Evolutionary conservation across 2,329 filamentous ascomycete genomes (phyloP).

Genomic region (Aspergillus sp.): DNA sequence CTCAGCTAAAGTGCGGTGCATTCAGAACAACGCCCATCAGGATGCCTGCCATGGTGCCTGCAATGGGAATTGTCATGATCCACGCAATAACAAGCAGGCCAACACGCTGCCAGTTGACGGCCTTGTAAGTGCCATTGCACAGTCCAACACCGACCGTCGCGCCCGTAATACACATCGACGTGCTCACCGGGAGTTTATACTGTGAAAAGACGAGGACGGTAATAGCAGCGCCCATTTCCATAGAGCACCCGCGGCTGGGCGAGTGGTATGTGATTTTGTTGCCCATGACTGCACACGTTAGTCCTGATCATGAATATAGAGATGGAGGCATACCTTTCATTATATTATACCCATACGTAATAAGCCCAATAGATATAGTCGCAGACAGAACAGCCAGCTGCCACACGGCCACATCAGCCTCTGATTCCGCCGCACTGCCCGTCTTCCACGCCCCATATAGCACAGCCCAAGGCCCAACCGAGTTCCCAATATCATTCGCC

Average conservation of each 20-base stretch:
- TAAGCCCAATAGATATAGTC: slow-evolving; percentile 65
- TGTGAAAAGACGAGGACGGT: slow-evolving; percentile 76
- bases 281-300: slow-evolving; percentile 63
- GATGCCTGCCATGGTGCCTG: slow-evolving; percentile 56
- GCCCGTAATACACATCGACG: slow-evolving; percentile 77
- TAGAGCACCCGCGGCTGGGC: slow-evolving; percentile 61
- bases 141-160: slow-evolving; percentile 76
- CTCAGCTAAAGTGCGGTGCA: slow-evolving; percentile 54
- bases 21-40: slow-evolving; percentile 59
- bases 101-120: slow-evolving; percentile 75
- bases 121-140: slow-evolving; percentile 70
- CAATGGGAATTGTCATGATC: slow-evolving; percentile 65
- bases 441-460: slow-evolving; percentile 69
- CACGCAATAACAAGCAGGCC: slow-evolving; percentile 66
- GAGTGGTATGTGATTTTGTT: slow-evolving; percentile 76
- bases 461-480: slow-evolving; percentile 67
- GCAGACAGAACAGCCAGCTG: slow-evolving; percentile 69
- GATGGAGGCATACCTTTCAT: slow-evolving; percentile 66
- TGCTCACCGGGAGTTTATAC: slow-evolving; percentile 73
- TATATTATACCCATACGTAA: slow-evolving; percentile 80
- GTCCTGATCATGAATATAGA: not conserved
- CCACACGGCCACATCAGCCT: slow-evolving; percentile 70
- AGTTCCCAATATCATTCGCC: slow-evolving; percentile 74
- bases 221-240: slow-evolving; percentile 78
- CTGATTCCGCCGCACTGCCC: slow-evolving; percentile 59